phyloP scores from a whole-genome alignment of 371 early-diverging fungal species.

The Mortierella sp. region DNA sequence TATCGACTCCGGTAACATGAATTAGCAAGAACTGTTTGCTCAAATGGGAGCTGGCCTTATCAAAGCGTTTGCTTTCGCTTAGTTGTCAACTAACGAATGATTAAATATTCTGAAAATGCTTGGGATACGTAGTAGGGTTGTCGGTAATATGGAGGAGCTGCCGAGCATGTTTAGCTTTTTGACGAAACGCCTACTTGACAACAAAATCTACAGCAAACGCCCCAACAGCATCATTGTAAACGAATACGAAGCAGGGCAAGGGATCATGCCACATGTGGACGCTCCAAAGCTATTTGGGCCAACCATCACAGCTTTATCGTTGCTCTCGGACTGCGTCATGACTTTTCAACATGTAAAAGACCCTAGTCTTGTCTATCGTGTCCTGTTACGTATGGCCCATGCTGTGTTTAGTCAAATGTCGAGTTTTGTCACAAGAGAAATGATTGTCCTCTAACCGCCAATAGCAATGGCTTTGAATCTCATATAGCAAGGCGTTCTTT shows the following conservation, averaged over 20 bases:
- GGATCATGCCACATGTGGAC: slow-evolving; percentile 66
- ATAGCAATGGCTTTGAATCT: neutral
- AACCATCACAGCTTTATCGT: slow-evolving; percentile 72
- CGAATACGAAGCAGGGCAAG: slow-evolving; percentile 82
- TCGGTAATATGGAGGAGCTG: slow-evolving; percentile 67
- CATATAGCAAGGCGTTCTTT: slow-evolving; percentile 71
- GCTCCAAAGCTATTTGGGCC: slow-evolving; percentile 76
- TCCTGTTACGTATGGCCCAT: slow-evolving; percentile 63
- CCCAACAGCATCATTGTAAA: slow-evolving; percentile 79
- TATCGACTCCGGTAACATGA: slow-evolving; percentile 71
- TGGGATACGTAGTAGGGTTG: slow-evolving; percentile 60
- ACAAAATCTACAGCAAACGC: slow-evolving; percentile 52
- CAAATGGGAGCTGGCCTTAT: no score
- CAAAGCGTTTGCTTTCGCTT: no score
- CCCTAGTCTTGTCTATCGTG: slow-evolving; percentile 45
- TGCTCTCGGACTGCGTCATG: slow-evolving; percentile 79
- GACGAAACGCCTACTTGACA: slow-evolving; percentile 55
- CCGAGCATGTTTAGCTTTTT: slow-evolving; percentile 63
- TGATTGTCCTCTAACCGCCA: neutral
- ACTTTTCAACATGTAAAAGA: slow-evolving; percentile 63
- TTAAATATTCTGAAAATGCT: neutral
- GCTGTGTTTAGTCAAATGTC: slow-evolving; percentile 2
- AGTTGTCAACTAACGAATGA: neutral
- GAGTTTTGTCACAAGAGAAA: neutral
- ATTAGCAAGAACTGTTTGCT: neutral